Conservation (phyloP, 2,329 filamentous ascomycete species). For the Diaporthe australafricana region DNA sequence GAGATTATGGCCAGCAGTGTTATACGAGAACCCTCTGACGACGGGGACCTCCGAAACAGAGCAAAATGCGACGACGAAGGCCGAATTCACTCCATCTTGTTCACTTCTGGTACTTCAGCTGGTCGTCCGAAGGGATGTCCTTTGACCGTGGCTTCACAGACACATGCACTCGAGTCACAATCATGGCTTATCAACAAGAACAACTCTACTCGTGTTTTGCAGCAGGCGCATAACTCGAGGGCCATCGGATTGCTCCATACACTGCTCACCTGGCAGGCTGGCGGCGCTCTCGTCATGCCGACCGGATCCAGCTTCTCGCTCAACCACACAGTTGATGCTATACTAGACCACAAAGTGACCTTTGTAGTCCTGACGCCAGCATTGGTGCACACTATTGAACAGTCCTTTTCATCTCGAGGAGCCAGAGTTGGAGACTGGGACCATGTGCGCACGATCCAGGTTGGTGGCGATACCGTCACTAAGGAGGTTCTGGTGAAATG, state of each 20-base stretch:
- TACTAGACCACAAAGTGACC: background rate
- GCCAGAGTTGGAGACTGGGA: background rate
- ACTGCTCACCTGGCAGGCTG: slow-evolving; percentile 4
- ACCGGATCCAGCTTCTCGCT: slow-evolving; percentile 10
- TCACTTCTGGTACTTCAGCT: slow-evolving; percentile 1
- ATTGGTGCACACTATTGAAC: background rate
- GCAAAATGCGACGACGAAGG: background rate
- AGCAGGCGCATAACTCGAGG: background rate
- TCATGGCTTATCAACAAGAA: background rate
- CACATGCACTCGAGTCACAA: background rate
- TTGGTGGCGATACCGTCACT: background rate
- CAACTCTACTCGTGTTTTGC: background rate
- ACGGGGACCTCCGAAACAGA: background rate
- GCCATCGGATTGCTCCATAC: background rate
- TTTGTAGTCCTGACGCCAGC: background rate
- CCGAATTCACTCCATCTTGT: background rate
- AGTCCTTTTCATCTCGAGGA: background rate
- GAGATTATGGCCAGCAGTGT: background rate
- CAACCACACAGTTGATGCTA: slow-evolving; percentile 1
- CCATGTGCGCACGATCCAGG: background rate
- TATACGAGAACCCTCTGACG: background rate
- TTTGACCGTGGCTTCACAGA: background rate
- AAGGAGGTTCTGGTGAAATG: background rate
- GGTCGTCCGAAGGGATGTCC: background rate
- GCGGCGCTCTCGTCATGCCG: background rate